Evolutionary conservation across 495 filamentous ascomycete genomes (phyloP).

Genomic region (Aspergillus ostianus): DNA sequence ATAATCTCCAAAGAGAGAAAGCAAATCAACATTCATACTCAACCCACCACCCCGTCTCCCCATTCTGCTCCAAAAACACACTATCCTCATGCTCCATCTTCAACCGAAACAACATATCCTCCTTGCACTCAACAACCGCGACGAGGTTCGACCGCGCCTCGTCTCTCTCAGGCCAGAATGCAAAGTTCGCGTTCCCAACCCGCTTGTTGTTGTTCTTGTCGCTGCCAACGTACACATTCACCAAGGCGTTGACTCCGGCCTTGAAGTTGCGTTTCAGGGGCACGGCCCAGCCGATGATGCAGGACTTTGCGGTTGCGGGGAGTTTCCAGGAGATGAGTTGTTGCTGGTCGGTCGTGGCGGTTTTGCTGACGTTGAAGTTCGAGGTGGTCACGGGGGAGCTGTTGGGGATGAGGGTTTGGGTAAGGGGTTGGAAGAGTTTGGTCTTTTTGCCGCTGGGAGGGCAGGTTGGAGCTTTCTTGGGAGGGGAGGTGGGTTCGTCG

Average conservation of each 20-base stretch:
- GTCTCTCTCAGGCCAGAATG: not conserved
- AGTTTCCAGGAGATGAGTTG: constrained; percentile 4
- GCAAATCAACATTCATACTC: constrained; percentile 1
- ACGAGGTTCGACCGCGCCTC: not conserved
- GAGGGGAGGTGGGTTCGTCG: too few species aligned
- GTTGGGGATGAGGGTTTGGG: not conserved
- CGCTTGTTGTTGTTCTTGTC: not conserved
- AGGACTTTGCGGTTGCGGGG: constrained; percentile 1
- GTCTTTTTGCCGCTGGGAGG: not conserved
- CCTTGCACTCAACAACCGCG: not conserved
- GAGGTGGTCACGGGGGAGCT: not conserved
- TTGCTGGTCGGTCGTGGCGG: not conserved
- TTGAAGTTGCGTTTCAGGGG: constrained; percentile 7
- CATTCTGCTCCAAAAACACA: constrained; percentile 9
- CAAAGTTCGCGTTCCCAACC: not conserved
- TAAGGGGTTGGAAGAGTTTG: constrained; percentile 3
- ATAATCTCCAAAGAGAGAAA: too few species aligned
- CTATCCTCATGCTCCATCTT: not conserved
- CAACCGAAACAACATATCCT: not conserved
- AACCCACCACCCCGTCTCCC: constrained; percentile 6
- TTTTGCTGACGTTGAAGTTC: constrained; percentile 6
- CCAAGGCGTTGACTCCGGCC: constrained; percentile 6
- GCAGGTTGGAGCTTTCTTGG: not conserved
- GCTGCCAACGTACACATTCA: not conserved
- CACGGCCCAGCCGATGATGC: not conserved